A percentile compares a stretch with the other conserved stretches of the same genome.
Evolutionary conservation across 306 rosid genomes (phyloP).

Genomic region (Vigna nakashimae): DNA sequence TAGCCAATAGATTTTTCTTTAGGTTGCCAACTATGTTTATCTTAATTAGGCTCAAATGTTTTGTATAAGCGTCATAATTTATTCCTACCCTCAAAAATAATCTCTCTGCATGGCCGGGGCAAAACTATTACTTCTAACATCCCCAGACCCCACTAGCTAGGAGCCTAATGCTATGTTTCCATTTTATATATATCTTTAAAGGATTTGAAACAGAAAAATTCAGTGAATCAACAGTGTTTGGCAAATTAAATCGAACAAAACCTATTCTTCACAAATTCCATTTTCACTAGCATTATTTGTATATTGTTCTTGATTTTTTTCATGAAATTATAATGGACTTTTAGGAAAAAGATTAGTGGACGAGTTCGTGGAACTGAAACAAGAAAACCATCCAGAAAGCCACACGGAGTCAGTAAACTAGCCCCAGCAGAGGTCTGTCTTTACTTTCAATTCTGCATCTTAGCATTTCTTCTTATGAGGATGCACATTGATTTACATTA

Average conservation of each 20-base stretch:
- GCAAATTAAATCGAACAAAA: not conserved
- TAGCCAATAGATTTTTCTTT: not conserved
- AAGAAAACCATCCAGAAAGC: constrained; percentile 77
- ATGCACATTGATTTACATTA: constrained; percentile 15
- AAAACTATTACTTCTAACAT: not conserved
- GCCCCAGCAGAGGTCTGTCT: constrained; percentile 77
- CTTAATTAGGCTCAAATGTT: not conserved
- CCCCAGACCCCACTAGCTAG: not conserved
- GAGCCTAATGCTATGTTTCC: not conserved
- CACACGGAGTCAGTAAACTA: constrained; percentile 67
- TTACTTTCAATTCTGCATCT: constrained; percentile 29
- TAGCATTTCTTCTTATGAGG: constrained; percentile 15
- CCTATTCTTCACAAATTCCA: constrained; percentile 13
- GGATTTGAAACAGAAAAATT: constrained; percentile 34
- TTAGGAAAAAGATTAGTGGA: constrained; percentile 81
- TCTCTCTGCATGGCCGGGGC: not conserved
- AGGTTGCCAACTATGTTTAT: not conserved
- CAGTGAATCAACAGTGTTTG: constrained; percentile 16
- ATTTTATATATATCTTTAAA: not conserved
- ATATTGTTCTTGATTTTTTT: constrained; percentile 7
- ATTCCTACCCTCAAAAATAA: not conserved
- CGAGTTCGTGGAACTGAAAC: constrained; percentile 74
- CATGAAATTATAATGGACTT: constrained; percentile 44
- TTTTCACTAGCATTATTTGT: constrained; percentile 7
- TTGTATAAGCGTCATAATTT: not conserved